Evolutionary conservation across 1,284 basidiomycete genomes (phyloP), one percentile per base, ranked within the genome.

Genomic region (Ustilago hordei): DNA sequence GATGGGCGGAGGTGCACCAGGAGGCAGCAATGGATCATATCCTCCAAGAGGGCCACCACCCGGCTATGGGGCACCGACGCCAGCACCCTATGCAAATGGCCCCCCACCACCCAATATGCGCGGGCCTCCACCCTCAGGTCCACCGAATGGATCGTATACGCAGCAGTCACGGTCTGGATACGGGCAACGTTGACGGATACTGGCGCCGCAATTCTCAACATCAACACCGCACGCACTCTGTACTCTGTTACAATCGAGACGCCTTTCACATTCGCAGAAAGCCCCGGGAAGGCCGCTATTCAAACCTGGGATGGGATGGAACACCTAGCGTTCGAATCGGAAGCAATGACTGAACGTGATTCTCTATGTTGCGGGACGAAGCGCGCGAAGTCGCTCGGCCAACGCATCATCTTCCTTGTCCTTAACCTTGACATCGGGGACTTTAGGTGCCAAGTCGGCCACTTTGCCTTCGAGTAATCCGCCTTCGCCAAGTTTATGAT

Each of bases 401-500:
- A 97, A 88, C 82, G 90, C 90, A 64, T 90, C 89, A 81, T 96
- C 95, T 75, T 83, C 60, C 57, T 69, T 72, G 45, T 68, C 68
- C 55, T 68, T 69, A 48, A 64, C 73, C 54, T 75, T 74, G 54
- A 35, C 47, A 19, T 72, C 71, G 2, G 72, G 62, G 5, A 69
- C 54, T 17, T 69, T 75, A 15, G 73, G 61, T 31, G 83, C 81
- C 28, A 83, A 69, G 8, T 83, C 83, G 38, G 84, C 78, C 50
- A 86, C 85, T 65, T 89, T 89, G 80, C 92, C 91, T 76, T 89
- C 88, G 45, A 88, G 87, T 52, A 91, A 85, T 84, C 92, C 90
- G 85, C 91, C 90, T 71, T 91, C 89, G 38, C 91, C 91, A 47
- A 98, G 89, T 83, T 95, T 94, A 70, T 98, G 95, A 85, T 95